Conservation (phyloP, 75 land plant genomes). For the Cunninghamia lanceolata region DNA sequence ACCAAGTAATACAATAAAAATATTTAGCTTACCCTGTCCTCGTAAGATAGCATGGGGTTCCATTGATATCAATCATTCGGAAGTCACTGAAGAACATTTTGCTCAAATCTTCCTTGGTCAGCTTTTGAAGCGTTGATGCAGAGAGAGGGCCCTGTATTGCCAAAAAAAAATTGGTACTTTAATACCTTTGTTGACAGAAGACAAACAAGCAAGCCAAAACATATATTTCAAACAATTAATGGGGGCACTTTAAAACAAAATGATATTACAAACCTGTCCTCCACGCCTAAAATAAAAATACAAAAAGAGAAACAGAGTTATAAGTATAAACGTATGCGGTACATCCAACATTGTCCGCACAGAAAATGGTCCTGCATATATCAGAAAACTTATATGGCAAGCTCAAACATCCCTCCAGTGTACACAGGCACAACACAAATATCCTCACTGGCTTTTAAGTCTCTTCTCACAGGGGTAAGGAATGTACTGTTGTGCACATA, state of each 20-base stretch:
- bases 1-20: not conserved
- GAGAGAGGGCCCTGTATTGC: slow-evolving; percentile 87
- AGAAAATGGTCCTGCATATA: not conserved
- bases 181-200: not conserved
- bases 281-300: not conserved
- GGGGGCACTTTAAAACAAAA: not conserved
- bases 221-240: slow-evolving; percentile 1
- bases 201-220: not conserved
- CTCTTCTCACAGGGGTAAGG: not conserved
- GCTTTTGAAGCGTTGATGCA: slow-evolving; percentile 68
- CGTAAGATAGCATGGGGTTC: slow-evolving; percentile 76
- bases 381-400: not conserved
- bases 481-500: not conserved
- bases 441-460: not conserved
- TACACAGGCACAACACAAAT: not conserved
- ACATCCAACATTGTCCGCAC: not conserved
- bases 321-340: not conserved
- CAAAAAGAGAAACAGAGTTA: not conserved
- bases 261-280: not conserved
- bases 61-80: slow-evolving; percentile 77
- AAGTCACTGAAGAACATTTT: slow-evolving; percentile 87
- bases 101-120: slow-evolving; percentile 88
- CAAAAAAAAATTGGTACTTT: not conserved
- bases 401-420: not conserved
- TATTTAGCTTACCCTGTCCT: slow-evolving; percentile 78